These are phyloP conservation scores for Osmanthus fragrans DNA, from an alignment of 257 asterid genomes.

Conservation along the genomic window DNA sequence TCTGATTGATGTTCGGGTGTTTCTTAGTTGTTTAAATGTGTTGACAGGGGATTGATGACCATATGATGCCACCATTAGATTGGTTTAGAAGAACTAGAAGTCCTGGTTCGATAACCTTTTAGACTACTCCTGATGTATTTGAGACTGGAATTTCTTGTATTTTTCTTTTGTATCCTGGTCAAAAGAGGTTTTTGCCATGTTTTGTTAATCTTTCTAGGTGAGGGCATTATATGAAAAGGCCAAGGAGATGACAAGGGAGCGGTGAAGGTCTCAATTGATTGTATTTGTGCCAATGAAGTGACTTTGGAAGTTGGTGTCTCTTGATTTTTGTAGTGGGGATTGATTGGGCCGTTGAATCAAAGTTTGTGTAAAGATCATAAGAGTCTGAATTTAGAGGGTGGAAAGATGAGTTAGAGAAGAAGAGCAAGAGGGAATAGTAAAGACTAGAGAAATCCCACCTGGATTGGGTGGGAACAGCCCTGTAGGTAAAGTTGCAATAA, in stretches of 20 bases:
- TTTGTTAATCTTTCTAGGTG: slow-evolving; percentile 42
- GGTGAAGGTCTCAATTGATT: neutral
- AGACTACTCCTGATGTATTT: too few species aligned
- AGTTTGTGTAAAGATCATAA: neutral
- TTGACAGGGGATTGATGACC: neutral
- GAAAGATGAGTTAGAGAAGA: neutral
- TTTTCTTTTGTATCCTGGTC: neutral
- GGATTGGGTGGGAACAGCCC: neutral
- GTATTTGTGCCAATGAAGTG: neutral
- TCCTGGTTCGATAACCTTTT: too few species aligned
- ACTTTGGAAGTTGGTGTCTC: neutral
- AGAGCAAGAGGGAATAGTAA: neutral
- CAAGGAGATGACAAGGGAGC: slow-evolving; percentile 43
- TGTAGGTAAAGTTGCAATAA: slow-evolving; percentile 7
- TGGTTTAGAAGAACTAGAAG: too few species aligned
- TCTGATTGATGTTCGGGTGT: neutral
- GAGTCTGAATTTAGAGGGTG: neutral
- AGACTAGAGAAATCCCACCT: neutral
- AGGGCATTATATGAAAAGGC: slow-evolving; percentile 72
- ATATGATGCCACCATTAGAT: too few species aligned
- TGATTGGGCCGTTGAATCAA: neutral
- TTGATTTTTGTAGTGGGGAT: neutral
- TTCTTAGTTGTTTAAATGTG: neutral
- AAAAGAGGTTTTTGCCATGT: slow-evolving; percentile 8
- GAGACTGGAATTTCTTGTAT: neutral